Conservation (phyloP, 2,329 filamentous ascomycete genomes). For the Aspergillus amoenus region DNA sequence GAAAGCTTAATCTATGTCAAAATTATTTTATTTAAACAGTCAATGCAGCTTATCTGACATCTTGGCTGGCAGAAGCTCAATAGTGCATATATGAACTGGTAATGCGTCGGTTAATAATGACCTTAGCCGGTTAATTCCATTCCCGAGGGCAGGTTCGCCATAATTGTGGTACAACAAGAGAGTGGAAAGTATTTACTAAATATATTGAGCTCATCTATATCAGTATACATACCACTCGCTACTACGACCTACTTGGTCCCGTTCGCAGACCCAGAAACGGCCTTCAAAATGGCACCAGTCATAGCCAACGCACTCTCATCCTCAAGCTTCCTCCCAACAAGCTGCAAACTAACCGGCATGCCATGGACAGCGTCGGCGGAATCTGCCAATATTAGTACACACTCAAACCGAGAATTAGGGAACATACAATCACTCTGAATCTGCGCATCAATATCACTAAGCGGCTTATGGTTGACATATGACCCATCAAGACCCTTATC, state of each 20-base stretch:
- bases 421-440: constrained; percentile 14
- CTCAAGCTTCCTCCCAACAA: constrained; percentile 30
- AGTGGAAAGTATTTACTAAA: too few relatives aligned
- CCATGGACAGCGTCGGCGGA: constrained; percentile 15
- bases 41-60: too few relatives aligned
- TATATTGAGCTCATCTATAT: neutral
- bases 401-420: neutral
- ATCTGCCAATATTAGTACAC: neutral
- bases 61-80: too few relatives aligned
- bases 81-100: too few relatives aligned
- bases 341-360: constrained; percentile 30
- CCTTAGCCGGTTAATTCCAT: too few relatives aligned
- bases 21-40: too few relatives aligned
- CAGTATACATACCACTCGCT: too few relatives aligned
- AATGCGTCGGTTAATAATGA: too few relatives aligned
- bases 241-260: neutral
- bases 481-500: constrained; percentile 12
- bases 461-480: neutral
- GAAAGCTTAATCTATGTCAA: too few relatives aligned
- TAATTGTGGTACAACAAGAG: too few relatives aligned
- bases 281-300: constrained; percentile 35
- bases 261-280: constrained; percentile 15
- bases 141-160: too few relatives aligned
- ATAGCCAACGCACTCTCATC: constrained; percentile 39
- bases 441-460: constrained; percentile 13